phyloP scores from a whole-genome alignment of 148 eudicot species.

The Polygonum maritimum region DNA sequence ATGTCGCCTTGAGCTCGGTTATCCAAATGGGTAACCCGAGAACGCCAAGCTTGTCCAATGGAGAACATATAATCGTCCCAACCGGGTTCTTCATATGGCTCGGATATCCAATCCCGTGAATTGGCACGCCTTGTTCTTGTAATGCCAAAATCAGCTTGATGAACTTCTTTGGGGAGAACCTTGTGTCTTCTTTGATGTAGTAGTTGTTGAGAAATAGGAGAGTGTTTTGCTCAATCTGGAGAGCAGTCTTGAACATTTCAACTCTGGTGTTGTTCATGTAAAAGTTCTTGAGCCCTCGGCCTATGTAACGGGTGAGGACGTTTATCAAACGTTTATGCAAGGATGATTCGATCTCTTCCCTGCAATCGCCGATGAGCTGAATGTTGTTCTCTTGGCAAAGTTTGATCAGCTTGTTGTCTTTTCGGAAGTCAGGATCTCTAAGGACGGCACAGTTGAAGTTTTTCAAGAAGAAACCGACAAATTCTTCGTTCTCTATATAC shows the following conservation, averaged over 20 bases:
- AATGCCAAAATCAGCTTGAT: slow-evolving; percentile 52
- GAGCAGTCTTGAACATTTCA: slow-evolving; percentile 70
- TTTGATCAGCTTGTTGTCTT: slow-evolving; percentile 65
- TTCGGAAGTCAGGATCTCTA: slow-evolving; percentile 63
- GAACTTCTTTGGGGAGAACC: slow-evolving; percentile 77
- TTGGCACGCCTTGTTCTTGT: slow-evolving; percentile 77
- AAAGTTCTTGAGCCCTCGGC: slow-evolving; percentile 61
- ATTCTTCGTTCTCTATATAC: slow-evolving; percentile 81
- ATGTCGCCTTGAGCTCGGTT: slow-evolving; percentile 84
- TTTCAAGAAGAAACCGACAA: slow-evolving; percentile 55
- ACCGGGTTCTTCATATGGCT: slow-evolving; percentile 83
- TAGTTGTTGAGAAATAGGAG: slow-evolving; percentile 76
- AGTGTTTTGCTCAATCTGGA: slow-evolving; percentile 61
- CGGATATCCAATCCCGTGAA: slow-evolving; percentile 80
- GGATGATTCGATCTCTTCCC: slow-evolving; percentile 59
- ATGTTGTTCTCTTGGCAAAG: slow-evolving; percentile 54
- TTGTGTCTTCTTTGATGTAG: slow-evolving; percentile 43
- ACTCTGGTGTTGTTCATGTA: slow-evolving; percentile 73
- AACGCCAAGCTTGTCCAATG: slow-evolving; percentile 62
- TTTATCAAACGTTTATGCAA: slow-evolving; percentile 57
- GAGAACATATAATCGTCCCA: slow-evolving; percentile 63
- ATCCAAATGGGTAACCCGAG: slow-evolving; percentile 94
- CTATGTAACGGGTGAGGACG: slow-evolving; percentile 78
- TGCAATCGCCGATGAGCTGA: slow-evolving; percentile 70
- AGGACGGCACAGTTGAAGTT: slow-evolving; percentile 92